These are phyloP conservation scores for Echinosophora koreensis DNA, from an alignment of 306 rosid genomes.

Conservation along the genomic window DNA sequence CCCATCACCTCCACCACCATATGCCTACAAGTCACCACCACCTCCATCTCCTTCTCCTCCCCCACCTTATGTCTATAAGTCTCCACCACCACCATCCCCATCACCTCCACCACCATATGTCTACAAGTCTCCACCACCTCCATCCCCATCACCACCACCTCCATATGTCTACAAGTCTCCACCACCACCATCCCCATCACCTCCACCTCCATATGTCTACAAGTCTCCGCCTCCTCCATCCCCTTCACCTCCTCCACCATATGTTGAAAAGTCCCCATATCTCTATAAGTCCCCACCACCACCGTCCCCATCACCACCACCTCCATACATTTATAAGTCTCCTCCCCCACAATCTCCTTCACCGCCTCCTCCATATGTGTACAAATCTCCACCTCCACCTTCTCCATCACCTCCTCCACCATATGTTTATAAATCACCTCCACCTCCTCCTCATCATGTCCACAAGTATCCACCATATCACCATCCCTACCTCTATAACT, in stretches of 20 bases:
- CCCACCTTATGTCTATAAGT: neutral
- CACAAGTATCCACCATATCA: neutral
- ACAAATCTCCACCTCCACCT: neutral
- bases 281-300: neutral
- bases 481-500: conserved; percentile 38
- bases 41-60: conserved; percentile 30
- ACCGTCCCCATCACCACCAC: no score
- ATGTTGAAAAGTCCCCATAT: neutral
- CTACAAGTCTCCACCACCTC: neutral
- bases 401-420: neutral
- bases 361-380: neutral
- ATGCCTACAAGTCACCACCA: neutral
- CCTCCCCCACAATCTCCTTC: neutral
- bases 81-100: neutral
- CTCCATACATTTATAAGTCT: neutral
- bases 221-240: neutral
- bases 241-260: neutral
- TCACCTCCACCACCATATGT: no score
- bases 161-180: neutral
- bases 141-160: neutral
- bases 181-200: neutral
- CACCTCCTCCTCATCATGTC: neutral
- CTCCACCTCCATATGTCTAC: neutral
- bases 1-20: no score
- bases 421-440: neutral